Conservation (phyloP, 192 early-diverging fungal genomes). For the Thamnidium elegans region DNA sequence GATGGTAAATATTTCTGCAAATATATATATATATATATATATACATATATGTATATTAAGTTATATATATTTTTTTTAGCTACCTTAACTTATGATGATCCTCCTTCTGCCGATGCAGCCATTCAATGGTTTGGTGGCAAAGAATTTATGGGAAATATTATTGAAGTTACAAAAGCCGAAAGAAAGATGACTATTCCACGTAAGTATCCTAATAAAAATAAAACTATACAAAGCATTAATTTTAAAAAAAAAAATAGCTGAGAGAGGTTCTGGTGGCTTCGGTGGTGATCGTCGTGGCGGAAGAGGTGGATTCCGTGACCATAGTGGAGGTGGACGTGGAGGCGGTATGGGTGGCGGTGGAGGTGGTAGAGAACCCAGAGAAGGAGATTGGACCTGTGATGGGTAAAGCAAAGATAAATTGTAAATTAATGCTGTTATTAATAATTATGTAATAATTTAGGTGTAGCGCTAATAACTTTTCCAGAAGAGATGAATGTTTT, state of each 20-base stretch:
- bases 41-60: too few relatives aligned
- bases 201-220: constrained; percentile 15
- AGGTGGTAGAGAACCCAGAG: constrained; percentile 42
- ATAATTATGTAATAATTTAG: constrained; percentile 26
- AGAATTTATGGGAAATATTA: constrained; percentile 49
- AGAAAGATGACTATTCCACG: constrained; percentile 44
- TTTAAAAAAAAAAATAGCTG: neutral
- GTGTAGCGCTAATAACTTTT: constrained; percentile 68
- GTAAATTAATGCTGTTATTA: neutral
- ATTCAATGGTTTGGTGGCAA: constrained; percentile 74
- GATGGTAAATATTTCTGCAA: constrained; percentile 46
- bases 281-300: constrained; percentile 47
- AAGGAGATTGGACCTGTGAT: constrained; percentile 60
- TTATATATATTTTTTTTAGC: constrained; percentile 46
- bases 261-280: constrained; percentile 6
- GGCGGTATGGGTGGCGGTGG: constrained; percentile 37
- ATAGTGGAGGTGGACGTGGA: constrained; percentile 45
- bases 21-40: too few relatives aligned
- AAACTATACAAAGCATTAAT: neutral
- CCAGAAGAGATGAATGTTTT: constrained; percentile 59
- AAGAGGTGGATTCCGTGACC: constrained; percentile 41
- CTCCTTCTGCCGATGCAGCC: constrained; percentile 63
- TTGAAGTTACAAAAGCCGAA: constrained; percentile 63
- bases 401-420: constrained; percentile 33
- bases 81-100: constrained; percentile 76